Evolutionary conservation across 805 yeast species (phyloP).

Genomic region (Candida silvatica): DNA sequence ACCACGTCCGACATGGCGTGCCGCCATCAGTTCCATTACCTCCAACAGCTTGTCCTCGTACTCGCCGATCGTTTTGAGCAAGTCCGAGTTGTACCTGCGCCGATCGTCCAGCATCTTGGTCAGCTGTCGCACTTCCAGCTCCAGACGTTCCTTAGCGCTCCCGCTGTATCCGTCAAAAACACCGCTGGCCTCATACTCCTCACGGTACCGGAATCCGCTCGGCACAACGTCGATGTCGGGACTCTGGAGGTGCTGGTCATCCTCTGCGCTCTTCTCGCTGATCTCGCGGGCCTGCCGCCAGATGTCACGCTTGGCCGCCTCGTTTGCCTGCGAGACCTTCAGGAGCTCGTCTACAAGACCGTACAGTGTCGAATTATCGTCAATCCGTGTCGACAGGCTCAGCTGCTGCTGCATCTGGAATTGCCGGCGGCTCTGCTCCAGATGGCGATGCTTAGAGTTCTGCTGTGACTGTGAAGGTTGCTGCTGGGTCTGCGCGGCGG

Average conservation of each 20-base stretch:
- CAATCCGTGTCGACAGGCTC: conserved; percentile 2
- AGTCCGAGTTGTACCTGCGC: conserved; percentile 11
- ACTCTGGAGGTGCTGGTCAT: not conserved
- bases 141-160: conserved; percentile 2
- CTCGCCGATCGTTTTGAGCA: conserved; percentile 10
- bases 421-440: not conserved
- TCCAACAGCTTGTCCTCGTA: conserved; percentile 12
- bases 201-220: not conserved
- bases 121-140: conserved; percentile 10
- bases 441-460: too few relatives aligned
- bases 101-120: conserved; percentile 9
- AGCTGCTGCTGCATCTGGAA: conserved; percentile 2
- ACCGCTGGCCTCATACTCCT: not conserved
- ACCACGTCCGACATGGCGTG: conserved; percentile 7
- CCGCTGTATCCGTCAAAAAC: not conserved
- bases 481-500: not conserved
- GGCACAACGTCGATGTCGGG: not conserved
- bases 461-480: conserved; percentile 1
- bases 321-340: conserved; percentile 12
- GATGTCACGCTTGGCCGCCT: conserved; percentile 15
- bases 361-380: conserved; percentile 7
- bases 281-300: conserved; percentile 13
- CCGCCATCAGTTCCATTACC: conserved; percentile 9
- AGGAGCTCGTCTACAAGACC: conserved; percentile 16
- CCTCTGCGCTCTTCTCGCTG: not conserved